Percentiles rank a stretch among this genome's conserved stretches.
phyloP scores from a whole-genome alignment of 1,284 basidiomycete genomes.

The Cryptococcus amylolentus region DNA sequence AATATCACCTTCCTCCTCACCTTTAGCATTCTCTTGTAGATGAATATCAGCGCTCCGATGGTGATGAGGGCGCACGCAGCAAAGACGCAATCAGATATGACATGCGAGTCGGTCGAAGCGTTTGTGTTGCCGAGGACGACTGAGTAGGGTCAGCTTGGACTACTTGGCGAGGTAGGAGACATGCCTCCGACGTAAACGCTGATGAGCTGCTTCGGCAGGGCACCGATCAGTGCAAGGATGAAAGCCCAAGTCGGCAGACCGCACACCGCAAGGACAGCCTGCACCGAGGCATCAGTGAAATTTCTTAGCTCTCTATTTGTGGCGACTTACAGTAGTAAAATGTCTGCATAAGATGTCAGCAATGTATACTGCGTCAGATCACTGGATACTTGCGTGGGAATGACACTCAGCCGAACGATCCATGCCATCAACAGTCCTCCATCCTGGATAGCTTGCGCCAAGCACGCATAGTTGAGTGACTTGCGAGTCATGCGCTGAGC shows the following conservation, averaged over 20 bases:
- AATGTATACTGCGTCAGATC: background rate
- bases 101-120: conserved; percentile 17
- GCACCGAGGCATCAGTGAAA: conserved; percentile 11
- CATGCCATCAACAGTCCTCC: conserved; percentile 46
- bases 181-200: conserved; percentile 31
- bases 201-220: conserved; percentile 48
- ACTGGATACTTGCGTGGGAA: conserved; percentile 32
- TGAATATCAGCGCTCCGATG: conserved; percentile 25
- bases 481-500: conserved; percentile 43
- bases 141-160: background rate
- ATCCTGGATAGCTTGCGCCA: conserved; percentile 37
- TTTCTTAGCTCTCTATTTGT: background rate
- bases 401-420: conserved; percentile 37
- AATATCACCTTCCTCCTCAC: conserved; percentile 30
- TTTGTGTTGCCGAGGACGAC: conserved; percentile 19
- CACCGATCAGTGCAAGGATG: conserved; percentile 37
- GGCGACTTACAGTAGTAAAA: conserved; percentile 13
- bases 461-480: conserved; percentile 46
- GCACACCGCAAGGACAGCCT: conserved; percentile 39
- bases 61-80: conserved; percentile 28
- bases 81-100: conserved; percentile 30
- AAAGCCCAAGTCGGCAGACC: conserved; percentile 41
- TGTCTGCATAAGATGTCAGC: conserved; percentile 9
- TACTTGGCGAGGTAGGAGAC: background rate
- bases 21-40: conserved; percentile 28